A percentile compares a stretch with the other conserved stretches of the same genome.
Evolutionary conservation across 1,139 yeast genomes (phyloP).

Genomic region (Suhomyces taliae): DNA sequence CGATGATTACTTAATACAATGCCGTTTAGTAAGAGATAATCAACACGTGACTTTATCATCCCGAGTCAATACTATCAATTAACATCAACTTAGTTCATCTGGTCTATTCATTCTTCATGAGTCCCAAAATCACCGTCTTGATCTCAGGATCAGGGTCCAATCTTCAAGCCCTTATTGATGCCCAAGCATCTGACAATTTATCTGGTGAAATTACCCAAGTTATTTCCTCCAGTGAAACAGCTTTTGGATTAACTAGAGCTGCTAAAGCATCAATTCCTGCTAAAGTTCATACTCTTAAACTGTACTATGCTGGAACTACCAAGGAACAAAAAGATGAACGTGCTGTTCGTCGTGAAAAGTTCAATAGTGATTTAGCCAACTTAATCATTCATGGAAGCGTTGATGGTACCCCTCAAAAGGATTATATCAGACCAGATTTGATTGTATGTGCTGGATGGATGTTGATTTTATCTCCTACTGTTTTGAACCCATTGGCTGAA

Average conservation of each 20-base stretch:
- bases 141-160: constrained; percentile 96
- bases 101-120: constrained; percentile 6
- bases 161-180: constrained; percentile 88
- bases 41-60: constrained; percentile 4
- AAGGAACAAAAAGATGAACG: constrained; percentile 62
- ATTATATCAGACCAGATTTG: constrained; percentile 63
- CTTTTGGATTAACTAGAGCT: constrained; percentile 86
- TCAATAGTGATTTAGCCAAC: constrained; percentile 76
- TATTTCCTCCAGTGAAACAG: constrained; percentile 77
- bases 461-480: constrained; percentile 80
- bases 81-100: neutral
- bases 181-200: constrained; percentile 45
- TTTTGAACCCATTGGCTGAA: constrained; percentile 62
- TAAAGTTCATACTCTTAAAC: constrained; percentile 65
- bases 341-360: constrained; percentile 58
- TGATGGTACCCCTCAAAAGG: constrained; percentile 21
- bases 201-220: constrained; percentile 68
- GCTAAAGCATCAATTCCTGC: constrained; percentile 65
- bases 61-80: constrained; percentile 4
- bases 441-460: constrained; percentile 99
- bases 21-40: neutral
- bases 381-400: constrained; percentile 53
- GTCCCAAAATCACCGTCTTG: constrained; percentile 57
- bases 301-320: constrained; percentile 73
- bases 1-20: neutral